Conservation (phyloP, 495 filamentous ascomycete species). For the Annulohypoxylon moriforme region DNA sequence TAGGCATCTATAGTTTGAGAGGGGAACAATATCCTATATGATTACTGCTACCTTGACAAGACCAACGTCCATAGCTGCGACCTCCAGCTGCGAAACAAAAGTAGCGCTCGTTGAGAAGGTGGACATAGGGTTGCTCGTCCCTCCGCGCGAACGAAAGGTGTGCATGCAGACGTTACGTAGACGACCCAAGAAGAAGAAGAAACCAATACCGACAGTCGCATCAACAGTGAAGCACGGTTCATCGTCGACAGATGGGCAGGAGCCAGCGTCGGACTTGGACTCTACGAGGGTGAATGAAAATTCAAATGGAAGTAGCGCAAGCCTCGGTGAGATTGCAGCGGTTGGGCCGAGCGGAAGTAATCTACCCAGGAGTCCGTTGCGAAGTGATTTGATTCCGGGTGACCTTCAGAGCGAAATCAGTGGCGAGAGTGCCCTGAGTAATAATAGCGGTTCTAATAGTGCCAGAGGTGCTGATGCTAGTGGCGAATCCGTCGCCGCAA, state of each 20-base stretch:
- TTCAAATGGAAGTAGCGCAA: constrained; percentile 56
- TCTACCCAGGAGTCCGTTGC: constrained; percentile 46
- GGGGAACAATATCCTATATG: constrained; percentile 90
- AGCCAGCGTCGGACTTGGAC: constrained; percentile 52
- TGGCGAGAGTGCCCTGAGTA: constrained; percentile 57
- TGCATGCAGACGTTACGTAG: constrained; percentile 79
- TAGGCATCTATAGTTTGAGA: constrained; percentile 77
- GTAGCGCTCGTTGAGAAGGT: constrained; percentile 79
- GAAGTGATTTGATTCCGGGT: constrained; percentile 46
- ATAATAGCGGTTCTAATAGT: constrained; percentile 55
- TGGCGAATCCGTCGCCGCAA: constrained; percentile 46
- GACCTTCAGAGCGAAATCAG: constrained; percentile 61
- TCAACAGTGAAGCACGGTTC: constrained; percentile 30
- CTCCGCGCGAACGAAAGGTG: constrained; percentile 76
- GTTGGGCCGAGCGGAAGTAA: constrained; percentile 22
- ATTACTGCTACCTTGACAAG: constrained; percentile 89
- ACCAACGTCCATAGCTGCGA: constrained; percentile 86
- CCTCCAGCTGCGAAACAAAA: constrained; percentile 79
- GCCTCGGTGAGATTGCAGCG: constrained; percentile 50
- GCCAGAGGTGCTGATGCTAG: constrained; percentile 49
- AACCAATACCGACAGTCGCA: constrained; percentile 41
- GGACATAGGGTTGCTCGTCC: constrained; percentile 64
- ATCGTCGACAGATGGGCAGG: constrained; percentile 44
- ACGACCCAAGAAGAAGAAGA: constrained; percentile 64
- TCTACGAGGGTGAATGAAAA: constrained; percentile 55